phyloP scores from a whole-genome alignment of 2,329 filamentous ascomycete genomes.

The Aspergillus ruber region DNA sequence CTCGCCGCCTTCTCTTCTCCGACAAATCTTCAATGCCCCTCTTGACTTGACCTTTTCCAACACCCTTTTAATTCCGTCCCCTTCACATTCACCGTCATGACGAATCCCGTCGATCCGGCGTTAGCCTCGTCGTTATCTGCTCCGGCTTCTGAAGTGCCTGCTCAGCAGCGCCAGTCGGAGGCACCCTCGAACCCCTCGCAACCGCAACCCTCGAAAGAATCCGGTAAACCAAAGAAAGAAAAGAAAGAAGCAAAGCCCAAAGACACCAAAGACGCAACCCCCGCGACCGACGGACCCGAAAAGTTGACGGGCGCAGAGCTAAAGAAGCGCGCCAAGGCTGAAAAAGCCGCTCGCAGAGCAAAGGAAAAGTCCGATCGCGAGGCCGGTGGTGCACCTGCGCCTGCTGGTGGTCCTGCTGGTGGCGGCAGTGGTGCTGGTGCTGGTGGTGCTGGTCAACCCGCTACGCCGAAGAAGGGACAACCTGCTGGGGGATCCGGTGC shows the following conservation, averaged over 20 bases:
- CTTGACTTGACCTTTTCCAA: constrained; percentile 1
- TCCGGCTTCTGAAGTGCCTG: constrained; percentile 11
- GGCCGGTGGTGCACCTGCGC: constrained; percentile 35
- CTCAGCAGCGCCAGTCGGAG: constrained; percentile 9
- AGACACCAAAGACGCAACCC: constrained; percentile 14
- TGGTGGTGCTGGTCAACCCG: constrained; percentile 6
- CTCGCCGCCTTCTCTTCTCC: constrained; percentile 12
- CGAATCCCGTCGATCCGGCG: constrained; percentile 18
- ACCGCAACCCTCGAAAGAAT: constrained; percentile 13
- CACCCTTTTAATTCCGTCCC: constrained; percentile 12
- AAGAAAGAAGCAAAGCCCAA: constrained; percentile 19
- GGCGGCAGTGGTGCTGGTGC: constrained; percentile 17
- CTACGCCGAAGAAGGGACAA: constrained; percentile 25
- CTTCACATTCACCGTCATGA: constrained; percentile 20
- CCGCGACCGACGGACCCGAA: constrained; percentile 22
- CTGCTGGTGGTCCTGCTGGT: constrained; percentile 31
- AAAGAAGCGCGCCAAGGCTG: constrained; percentile 84
- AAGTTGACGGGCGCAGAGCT: constrained; percentile 57
- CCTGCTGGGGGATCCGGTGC: constrained; percentile 17
- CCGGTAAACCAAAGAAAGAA: constrained; percentile 19
- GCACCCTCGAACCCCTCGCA: constrained; percentile 5
- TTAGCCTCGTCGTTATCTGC: constrained; percentile 11
- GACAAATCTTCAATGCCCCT: constrained; percentile 21
- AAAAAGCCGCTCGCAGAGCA: constrained; percentile 80
- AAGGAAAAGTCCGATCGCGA: constrained; percentile 56